A percentile compares a stretch with the other conserved stretches of the same genome.
Conservation (phyloP, 23 red algal species). For the Pyropia yezoensis region DNA sequence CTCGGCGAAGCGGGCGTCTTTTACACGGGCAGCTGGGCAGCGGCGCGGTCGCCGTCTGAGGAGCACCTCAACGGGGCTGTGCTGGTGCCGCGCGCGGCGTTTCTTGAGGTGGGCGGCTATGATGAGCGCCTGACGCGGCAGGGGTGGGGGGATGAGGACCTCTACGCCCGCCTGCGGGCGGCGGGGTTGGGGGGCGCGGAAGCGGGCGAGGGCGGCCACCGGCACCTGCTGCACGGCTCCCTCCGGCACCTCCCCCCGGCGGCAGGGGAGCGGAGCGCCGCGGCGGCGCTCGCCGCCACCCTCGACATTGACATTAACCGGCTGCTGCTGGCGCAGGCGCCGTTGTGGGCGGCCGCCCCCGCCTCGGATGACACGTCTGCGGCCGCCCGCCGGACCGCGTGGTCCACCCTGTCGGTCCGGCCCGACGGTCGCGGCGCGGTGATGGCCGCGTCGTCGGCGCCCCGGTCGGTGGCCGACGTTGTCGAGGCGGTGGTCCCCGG, state of each 20-base stretch:
- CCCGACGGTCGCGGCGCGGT: too few species aligned
- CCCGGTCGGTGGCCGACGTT: neutral
- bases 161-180: conserved; percentile 40
- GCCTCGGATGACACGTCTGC: too few species aligned
- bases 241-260: conserved; percentile 15
- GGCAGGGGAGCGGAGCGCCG: conserved; percentile 18
- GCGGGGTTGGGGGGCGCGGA: conserved; percentile 3
- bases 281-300: conserved; percentile 19
- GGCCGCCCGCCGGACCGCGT: neutral
- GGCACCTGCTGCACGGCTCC: conserved; percentile 30
- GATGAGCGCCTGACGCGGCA: conserved; percentile 65
- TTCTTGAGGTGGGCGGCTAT: conserved; percentile 46
- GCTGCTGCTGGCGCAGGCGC: conserved; percentile 37
- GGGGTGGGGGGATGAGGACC: conserved; percentile 72
- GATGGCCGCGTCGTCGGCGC: neutral
- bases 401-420: too few species aligned
- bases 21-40: conserved; percentile 53
- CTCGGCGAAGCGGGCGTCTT: conserved; percentile 13
- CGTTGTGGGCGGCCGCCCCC: conserved; percentile 8
- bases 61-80: conserved; percentile 70
- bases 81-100: conserved; percentile 18
- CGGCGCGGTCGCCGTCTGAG: conserved; percentile 46
- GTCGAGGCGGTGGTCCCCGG: neutral
- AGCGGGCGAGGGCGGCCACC: conserved; percentile 29
- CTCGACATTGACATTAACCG: conserved; percentile 67